phyloP scores from a whole-genome alignment of 2,329 filamentous ascomycete genomes.

The Stagonosporopsis cucurbitacearum region DNA sequence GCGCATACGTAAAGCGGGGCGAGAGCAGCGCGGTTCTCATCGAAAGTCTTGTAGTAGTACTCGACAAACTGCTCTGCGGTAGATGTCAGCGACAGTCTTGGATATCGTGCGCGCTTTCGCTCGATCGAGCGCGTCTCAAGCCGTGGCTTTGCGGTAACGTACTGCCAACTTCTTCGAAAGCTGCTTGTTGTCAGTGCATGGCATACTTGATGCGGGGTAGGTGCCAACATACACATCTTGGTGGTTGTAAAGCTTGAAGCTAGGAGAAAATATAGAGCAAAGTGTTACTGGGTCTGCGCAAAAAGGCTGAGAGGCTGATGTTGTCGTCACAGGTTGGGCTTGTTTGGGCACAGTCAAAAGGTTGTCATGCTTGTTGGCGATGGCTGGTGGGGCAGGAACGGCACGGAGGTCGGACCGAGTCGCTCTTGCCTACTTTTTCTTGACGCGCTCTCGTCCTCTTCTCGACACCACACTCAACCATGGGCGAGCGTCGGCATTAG shows the following conservation, averaged over 20 bases:
- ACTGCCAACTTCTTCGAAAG: constrained; percentile 49
- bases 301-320: constrained; percentile 14
- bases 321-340: constrained; percentile 21
- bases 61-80: constrained; percentile 79
- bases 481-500: not conserved
- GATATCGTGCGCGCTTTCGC: not conserved
- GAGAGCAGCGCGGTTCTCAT: constrained; percentile 70
- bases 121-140: not conserved
- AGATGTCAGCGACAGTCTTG: constrained; percentile 22
- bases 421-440: constrained; percentile 26
- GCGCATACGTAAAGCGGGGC: constrained; percentile 78
- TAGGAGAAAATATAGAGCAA: not conserved
- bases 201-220: constrained; percentile 21
- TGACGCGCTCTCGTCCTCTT: not conserved
- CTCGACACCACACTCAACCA: constrained; percentile 1
- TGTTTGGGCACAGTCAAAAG: constrained; percentile 31
- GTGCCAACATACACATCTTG: constrained; percentile 27
- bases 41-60: constrained; percentile 92
- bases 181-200: constrained; percentile 21
- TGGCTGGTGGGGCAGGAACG: constrained; percentile 38
- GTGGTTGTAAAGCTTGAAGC: constrained; percentile 2
- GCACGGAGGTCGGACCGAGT: constrained; percentile 27
- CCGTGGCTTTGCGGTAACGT: constrained; percentile 29
- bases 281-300: constrained; percentile 12
- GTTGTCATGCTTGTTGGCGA: constrained; percentile 30